phyloP scores from a whole-genome alignment of 805 yeast species.

The Starmerella cellae region DNA sequence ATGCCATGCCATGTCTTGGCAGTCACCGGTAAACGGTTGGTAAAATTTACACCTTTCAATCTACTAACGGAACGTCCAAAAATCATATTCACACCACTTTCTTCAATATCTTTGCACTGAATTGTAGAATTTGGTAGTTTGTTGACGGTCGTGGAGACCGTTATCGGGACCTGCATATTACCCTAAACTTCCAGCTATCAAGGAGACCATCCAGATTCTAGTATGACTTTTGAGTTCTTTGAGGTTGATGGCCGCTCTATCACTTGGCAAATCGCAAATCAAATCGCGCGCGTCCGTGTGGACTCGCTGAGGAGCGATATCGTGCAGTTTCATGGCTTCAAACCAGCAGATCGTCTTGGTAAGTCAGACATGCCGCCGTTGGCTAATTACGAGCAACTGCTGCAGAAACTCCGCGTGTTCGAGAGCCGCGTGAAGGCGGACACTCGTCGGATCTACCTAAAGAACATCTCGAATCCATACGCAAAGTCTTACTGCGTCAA shows the following conservation, averaged over 20 bases:
- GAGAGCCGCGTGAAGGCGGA: not conserved
- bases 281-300: slow-evolving; percentile 2
- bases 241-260: slow-evolving; percentile 5
- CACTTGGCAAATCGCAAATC: not conserved
- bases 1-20: too few species aligned
- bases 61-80: too few species aligned
- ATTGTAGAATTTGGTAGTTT: too few species aligned
- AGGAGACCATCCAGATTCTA: too few species aligned
- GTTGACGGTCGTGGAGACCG: too few species aligned
- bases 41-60: too few species aligned
- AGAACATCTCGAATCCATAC: not conserved
- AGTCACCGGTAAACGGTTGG: too few species aligned
- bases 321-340: not conserved
- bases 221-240: not conserved
- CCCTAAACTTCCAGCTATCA: too few species aligned
- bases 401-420: not conserved
- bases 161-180: too few species aligned
- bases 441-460: not conserved
- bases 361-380: slow-evolving; percentile 7
- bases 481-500: not conserved
- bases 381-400: slow-evolving; percentile 6
- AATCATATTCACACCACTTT: too few species aligned
- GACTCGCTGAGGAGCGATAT: slow-evolving; percentile 3
- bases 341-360: not conserved
- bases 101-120: too few species aligned